A percentile compares a stretch with the other conserved stretches of the same genome.
Evolutionary conservation across 2,329 filamentous ascomycete species (phyloP).

Genomic region (Thielaviopsis cerberus): DNA sequence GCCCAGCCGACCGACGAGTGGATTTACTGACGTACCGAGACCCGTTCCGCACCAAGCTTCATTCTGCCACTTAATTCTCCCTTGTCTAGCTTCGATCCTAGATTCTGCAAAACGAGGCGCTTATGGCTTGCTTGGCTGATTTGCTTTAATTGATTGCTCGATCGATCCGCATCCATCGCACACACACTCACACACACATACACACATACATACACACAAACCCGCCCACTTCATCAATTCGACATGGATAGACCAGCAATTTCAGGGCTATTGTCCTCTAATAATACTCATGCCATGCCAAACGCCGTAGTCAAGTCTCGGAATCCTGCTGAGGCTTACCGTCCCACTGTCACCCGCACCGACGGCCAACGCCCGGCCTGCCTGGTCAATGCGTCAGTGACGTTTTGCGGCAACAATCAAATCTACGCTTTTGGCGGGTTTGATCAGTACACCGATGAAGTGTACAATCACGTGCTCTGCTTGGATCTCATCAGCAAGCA

Average conservation of each 20-base stretch:
- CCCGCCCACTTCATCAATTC: constrained; percentile 17
- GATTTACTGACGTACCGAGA: no score
- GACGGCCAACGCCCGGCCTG: constrained; percentile 73
- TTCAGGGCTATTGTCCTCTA: constrained; percentile 35
- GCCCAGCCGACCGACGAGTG: no score
- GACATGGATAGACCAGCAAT: constrained; percentile 18
- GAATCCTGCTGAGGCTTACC: constrained; percentile 50
- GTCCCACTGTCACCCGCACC: constrained; percentile 64
- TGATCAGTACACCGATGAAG: constrained; percentile 95
- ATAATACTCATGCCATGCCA: constrained; percentile 80
- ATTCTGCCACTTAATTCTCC: background rate
- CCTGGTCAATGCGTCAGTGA: constrained; percentile 92
- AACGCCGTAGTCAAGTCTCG: constrained; percentile 57
- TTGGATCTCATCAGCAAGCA: constrained; percentile 74
- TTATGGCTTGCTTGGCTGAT: background rate
- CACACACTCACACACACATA: no score
- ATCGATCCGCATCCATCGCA: background rate
- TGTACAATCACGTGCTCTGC: constrained; percentile 91
- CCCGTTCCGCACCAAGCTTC: background rate
- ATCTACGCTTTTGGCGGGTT: constrained; percentile 98
- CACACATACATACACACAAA: no score
- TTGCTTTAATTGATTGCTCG: background rate
- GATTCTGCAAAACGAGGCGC: background rate
- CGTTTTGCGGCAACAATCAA: constrained; percentile 93
- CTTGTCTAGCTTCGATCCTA: background rate